Evolutionary conservation across 2,329 filamentous ascomycete species (phyloP).

Genomic region (Alternaria dauci): DNA sequence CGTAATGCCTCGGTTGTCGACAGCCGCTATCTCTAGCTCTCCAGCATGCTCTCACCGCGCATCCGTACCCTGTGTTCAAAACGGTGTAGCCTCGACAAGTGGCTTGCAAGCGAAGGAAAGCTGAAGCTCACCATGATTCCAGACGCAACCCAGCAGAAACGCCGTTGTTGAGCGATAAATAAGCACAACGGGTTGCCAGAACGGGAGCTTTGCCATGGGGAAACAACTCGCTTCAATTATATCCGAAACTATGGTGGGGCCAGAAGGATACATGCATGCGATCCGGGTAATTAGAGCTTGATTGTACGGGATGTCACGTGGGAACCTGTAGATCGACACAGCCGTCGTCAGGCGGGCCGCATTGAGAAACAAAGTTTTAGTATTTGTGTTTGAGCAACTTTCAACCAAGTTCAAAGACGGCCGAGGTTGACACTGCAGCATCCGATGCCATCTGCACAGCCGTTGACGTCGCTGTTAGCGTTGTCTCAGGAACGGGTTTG

Average conservation of each 20-base stretch:
- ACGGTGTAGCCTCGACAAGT: background rate
- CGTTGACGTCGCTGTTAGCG: background rate
- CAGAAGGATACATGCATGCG: slow-evolving; percentile 1
- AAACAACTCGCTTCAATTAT: slow-evolving; percentile 1
- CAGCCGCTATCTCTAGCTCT: slow-evolving; percentile 10
- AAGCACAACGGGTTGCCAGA: background rate
- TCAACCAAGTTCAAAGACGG: background rate
- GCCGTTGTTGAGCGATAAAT: background rate
- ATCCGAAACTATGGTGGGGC: background rate
- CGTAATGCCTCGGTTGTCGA: slow-evolving; percentile 13
- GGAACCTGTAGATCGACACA: background rate
- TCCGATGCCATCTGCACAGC: slow-evolving; percentile 1
- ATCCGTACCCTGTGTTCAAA: background rate
- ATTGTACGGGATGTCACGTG: background rate
- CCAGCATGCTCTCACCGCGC: background rate
- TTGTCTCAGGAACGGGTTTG: slow-evolving; percentile 1
- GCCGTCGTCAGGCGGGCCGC: background rate
- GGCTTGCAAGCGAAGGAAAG: background rate
- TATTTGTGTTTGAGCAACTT: background rate
- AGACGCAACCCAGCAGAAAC: background rate
- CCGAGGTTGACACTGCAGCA: background rate
- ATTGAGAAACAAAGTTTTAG: background rate
- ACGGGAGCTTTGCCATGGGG: background rate
- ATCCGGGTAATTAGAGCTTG: slow-evolving; percentile 2
- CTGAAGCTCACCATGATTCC: background rate